phyloP scores from a whole-genome alignment of 116 monocot genomes.

The Trichopus zeylanicus region DNA sequence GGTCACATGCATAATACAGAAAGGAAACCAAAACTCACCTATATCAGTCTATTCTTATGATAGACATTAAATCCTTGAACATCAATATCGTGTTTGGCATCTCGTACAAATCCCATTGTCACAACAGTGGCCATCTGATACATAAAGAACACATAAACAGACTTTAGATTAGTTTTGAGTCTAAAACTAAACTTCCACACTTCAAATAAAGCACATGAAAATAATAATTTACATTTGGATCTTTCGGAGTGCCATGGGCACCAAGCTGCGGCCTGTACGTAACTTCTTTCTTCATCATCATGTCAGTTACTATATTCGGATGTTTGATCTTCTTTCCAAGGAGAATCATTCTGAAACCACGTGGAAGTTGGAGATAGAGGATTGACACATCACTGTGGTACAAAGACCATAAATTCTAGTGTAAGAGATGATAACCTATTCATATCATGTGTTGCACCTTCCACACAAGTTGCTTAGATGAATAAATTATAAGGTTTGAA shows the following conservation, averaged over 20 bases:
- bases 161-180: no score
- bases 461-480: no score
- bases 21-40: conserved; percentile 26
- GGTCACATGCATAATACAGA: neutral
- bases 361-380: conserved; percentile 85
- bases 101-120: conserved; percentile 95
- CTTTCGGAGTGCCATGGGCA: conserved; percentile 35
- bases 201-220: neutral
- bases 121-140: conserved; percentile 84
- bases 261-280: conserved; percentile 58
- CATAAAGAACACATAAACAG: no score
- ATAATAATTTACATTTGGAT: conserved; percentile 46
- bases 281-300: conserved; percentile 74
- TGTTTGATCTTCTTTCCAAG: conserved; percentile 79
- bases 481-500: no score
- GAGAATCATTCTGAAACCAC: conserved; percentile 68
- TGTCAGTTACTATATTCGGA: conserved; percentile 83
- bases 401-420: neutral
- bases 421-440: no score
- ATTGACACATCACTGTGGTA: conserved; percentile 91
- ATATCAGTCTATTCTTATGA: conserved; percentile 90
- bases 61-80: conserved; percentile 98
- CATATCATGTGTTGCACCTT: no score
- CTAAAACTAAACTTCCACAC: neutral
- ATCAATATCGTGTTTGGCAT: conserved; percentile 94